Conservation (phyloP, 148 eudicot genomes). For the Dianthus caryophyllus region DNA sequence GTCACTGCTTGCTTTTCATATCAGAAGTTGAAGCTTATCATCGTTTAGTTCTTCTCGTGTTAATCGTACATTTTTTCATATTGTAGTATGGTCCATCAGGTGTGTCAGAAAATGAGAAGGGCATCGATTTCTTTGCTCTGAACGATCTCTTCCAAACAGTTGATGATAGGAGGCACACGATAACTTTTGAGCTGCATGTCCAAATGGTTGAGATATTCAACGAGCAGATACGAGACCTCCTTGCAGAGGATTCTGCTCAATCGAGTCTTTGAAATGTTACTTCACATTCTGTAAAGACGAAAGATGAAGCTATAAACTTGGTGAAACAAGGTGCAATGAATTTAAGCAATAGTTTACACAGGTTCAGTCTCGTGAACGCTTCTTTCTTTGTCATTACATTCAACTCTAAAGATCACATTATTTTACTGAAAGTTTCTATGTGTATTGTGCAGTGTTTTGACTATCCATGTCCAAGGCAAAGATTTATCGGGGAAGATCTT, state of each 20-base stretch:
- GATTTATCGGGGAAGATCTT: constrained; percentile 60
- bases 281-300: constrained; percentile 47
- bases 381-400: constrained; percentile 7
- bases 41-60: not conserved
- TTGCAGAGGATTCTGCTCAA: constrained; percentile 44
- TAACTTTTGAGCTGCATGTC: constrained; percentile 54
- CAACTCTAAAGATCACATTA: not conserved
- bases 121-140: constrained; percentile 71
- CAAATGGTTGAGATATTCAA: constrained; percentile 83
- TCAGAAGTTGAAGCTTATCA: not conserved
- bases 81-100: constrained; percentile 67
- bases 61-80: constrained; percentile 5
- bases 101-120: constrained; percentile 45
- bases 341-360: constrained; percentile 62
- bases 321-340: constrained; percentile 58
- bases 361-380: constrained; percentile 34
- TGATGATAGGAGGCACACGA: constrained; percentile 41
- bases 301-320: constrained; percentile 50
- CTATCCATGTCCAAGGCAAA: constrained; percentile 70
- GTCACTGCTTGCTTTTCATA: constrained; percentile 12
- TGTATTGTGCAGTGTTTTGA: constrained; percentile 50
- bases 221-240: constrained; percentile 82
- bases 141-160: constrained; percentile 68
- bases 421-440: not conserved
- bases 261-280: constrained; percentile 47